phyloP scores from a whole-genome alignment of 116 monocot species.

The Trichopus zeylanicus region DNA sequence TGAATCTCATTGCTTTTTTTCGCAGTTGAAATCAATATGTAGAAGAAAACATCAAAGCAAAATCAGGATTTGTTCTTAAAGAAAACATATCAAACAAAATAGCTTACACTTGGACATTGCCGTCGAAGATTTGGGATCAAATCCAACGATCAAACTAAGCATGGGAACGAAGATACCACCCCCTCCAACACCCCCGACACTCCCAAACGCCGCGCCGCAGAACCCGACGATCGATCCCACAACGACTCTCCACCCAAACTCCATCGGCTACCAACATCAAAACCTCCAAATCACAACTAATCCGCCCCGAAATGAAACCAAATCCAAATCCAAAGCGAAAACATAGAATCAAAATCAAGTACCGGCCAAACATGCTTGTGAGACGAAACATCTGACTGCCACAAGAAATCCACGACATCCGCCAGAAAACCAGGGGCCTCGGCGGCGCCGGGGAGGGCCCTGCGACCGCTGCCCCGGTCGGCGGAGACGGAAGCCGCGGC shows the following conservation, averaged over 20 bases:
- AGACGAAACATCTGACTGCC: constrained; percentile 28
- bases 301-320: neutral
- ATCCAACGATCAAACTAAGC: constrained; percentile 60
- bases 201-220: constrained; percentile 61
- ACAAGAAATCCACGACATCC: constrained; percentile 19
- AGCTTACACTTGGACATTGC: constrained; percentile 61
- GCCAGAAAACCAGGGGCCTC: constrained; percentile 1
- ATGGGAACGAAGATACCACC: constrained; percentile 72
- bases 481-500: constrained; percentile 20
- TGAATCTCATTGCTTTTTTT: no score
- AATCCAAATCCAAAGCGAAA: neutral
- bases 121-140: constrained; percentile 61
- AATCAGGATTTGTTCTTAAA: neutral
- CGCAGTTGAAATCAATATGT: neutral
- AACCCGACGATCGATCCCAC: constrained; percentile 47
- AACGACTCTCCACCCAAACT: constrained; percentile 47
- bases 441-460: neutral
- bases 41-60: neutral
- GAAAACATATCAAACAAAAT: neutral
- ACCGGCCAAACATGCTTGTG: constrained; percentile 77
- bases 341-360: neutral
- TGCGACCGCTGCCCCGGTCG: constrained; percentile 5
- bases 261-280: constrained; percentile 23
- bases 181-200: constrained; percentile 68
- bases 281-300: neutral